A percentile compares a stretch with the other conserved stretches of the same genome.
Conservation (phyloP, 2,329 filamentous ascomycete genomes). For the Aureobasidium sp. region DNA sequence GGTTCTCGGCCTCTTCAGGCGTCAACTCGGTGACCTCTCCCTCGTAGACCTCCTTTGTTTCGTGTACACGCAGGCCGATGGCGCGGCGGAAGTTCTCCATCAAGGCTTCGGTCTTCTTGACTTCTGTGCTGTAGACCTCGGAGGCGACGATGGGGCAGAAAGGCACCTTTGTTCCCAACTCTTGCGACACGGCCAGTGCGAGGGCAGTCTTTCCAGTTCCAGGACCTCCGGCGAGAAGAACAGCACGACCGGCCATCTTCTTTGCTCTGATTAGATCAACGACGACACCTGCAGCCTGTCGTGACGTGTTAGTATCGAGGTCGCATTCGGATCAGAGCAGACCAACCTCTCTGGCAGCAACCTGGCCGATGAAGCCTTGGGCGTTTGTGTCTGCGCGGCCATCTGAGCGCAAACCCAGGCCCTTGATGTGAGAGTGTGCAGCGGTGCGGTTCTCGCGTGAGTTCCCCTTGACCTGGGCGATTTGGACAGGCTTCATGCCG, state of each 20-base stretch:
- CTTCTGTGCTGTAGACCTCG: conserved; percentile 94
- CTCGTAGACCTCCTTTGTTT: conserved; percentile 99
- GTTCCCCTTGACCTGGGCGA: conserved; percentile 26
- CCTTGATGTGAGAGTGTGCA: conserved; percentile 96
- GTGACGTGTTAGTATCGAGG: background rate
- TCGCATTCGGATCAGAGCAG: background rate
- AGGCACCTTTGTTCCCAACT: conserved; percentile 94
- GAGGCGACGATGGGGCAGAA: conserved; percentile 98
- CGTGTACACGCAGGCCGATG: conserved; percentile 91
- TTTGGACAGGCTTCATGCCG: conserved; percentile 26
- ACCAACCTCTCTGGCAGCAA: conserved; percentile 61
- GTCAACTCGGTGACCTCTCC: conserved; percentile 97
- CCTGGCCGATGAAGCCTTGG: conserved; percentile 84
- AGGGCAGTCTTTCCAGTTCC: conserved; percentile 96
- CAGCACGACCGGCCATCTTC: conserved; percentile 94
- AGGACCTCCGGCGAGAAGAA: conserved; percentile 86
- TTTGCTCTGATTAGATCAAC: conserved; percentile 92
- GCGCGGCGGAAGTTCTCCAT: conserved; percentile 99
- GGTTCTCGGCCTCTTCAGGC: conserved; percentile 96
- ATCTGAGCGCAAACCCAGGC: conserved; percentile 76
- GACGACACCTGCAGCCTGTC: conserved; percentile 77
- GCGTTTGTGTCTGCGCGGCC: conserved; percentile 72
- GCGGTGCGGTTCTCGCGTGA: conserved; percentile 87
- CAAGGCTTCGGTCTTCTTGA: conserved; percentile 98
- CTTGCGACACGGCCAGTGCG: conserved; percentile 89